phyloP scores from a whole-genome alignment of 2,329 filamentous ascomycete species.

The Xylaria sp. region DNA sequence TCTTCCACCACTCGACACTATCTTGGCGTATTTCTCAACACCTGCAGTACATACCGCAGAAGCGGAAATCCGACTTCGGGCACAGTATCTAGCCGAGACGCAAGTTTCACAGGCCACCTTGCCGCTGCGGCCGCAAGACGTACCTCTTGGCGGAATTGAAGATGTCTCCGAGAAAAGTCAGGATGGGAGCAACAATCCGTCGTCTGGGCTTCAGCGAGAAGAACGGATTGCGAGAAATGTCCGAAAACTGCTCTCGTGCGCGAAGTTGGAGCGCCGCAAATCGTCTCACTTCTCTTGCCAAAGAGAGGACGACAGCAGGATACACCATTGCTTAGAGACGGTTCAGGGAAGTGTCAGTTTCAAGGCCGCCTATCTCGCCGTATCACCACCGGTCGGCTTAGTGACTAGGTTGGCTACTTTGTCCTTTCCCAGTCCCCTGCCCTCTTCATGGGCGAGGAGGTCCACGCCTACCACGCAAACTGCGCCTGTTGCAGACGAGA shows the following conservation, averaged over 20 bases:
- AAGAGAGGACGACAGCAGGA: conserved; percentile 23
- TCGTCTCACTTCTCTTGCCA: conserved; percentile 38
- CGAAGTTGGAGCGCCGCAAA: conserved; percentile 47
- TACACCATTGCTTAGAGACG: conserved; percentile 44
- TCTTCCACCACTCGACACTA: conserved; percentile 70
- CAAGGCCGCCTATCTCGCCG: conserved; percentile 67
- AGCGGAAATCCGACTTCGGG: conserved; percentile 76
- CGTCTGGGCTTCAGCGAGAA: conserved; percentile 54
- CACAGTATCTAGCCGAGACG: conserved; percentile 73
- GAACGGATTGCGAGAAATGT: conserved; percentile 61
- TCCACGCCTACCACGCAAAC: conserved; percentile 29
- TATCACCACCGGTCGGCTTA: conserved; percentile 74
- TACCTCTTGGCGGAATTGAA: conserved; percentile 64
- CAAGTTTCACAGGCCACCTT: conserved; percentile 61
- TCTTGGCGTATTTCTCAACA: conserved; percentile 69
- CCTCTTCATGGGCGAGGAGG: conserved; percentile 39
- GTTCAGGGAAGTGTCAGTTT: conserved; percentile 53
- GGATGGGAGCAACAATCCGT: conserved; percentile 45
- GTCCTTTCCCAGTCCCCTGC: conserved; percentile 57
- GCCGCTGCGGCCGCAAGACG: conserved; percentile 52
- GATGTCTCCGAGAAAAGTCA: conserved; percentile 54
- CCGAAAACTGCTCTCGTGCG: conserved; percentile 59
- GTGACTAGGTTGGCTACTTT: conserved; percentile 72
- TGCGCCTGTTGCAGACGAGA: conserved; percentile 54
- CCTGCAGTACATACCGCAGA: conserved; percentile 67